Conservation (phyloP, 2,329 filamentous ascomycete genomes). For the Gnomoniopsis sp. region DNA sequence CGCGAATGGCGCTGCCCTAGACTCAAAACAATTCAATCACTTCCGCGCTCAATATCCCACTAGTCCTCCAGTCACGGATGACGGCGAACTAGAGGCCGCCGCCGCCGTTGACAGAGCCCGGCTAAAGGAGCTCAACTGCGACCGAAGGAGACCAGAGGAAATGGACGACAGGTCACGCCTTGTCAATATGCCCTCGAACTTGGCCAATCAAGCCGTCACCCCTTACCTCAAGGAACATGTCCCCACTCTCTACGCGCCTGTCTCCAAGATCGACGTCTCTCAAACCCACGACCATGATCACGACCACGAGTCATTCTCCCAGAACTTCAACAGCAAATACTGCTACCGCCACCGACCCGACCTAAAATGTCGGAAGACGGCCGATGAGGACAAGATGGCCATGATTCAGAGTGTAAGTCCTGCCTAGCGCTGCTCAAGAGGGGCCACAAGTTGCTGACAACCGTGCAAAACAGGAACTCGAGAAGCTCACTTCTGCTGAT, state of each 20-base stretch:
- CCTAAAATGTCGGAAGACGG: constrained; percentile 86
- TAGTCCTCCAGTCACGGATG: constrained; percentile 24
- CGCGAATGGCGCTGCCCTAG: constrained; percentile 5
- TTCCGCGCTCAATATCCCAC: constrained; percentile 13
- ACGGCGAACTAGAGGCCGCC: constrained; percentile 15
- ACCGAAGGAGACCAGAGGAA: constrained; percentile 47
- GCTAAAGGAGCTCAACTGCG: constrained; percentile 41
- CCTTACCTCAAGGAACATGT: constrained; percentile 92
- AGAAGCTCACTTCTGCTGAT: constrained; percentile 75
- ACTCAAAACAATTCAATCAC: constrained; percentile 6
- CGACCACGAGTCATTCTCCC: constrained; percentile 35
- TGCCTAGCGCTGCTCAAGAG: constrained; percentile 3
- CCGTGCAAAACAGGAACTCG: constrained; percentile 62
- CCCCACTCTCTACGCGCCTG: constrained; percentile 79
- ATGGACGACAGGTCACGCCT: constrained; percentile 46
- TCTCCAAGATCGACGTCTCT: constrained; percentile 50
- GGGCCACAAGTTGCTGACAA: constrained; percentile 23
- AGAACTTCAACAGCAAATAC: constrained; percentile 70
- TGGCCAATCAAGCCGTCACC: constrained; percentile 74
- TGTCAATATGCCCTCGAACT: constrained; percentile 58
- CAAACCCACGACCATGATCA: constrained; percentile 41
- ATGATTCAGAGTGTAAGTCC: constrained; percentile 76
- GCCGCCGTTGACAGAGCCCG: constrained; percentile 5
- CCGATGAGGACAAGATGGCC: constrained; percentile 95
- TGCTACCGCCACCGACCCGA: constrained; percentile 96